phyloP scores from a whole-genome alignment of 305 asterid genomes.

The Fraxinus latifolia region DNA sequence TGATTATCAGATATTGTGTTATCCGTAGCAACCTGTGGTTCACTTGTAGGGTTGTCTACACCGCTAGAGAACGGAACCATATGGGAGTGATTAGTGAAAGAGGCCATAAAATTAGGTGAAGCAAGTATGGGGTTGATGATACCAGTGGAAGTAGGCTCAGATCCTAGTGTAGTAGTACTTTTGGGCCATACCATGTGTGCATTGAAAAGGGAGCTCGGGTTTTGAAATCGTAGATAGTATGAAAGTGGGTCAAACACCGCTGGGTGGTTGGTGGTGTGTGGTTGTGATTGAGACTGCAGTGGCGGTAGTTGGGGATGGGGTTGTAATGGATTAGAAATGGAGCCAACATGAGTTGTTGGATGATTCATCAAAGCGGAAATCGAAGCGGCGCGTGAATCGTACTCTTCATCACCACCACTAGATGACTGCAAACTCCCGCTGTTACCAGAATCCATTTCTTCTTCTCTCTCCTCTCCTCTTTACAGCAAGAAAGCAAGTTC shows the following conservation, averaged over 20 bases:
- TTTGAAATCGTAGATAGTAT: not conserved
- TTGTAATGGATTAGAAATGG: constrained; percentile 16
- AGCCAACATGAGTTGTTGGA: constrained; percentile 17
- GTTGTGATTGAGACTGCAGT: not conserved
- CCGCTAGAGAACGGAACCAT: not conserved
- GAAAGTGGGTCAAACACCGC: not conserved
- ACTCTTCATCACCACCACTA: constrained; percentile 66
- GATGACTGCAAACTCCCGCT: constrained; percentile 75
- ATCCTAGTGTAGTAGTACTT: constrained; percentile 22
- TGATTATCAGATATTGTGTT: not conserved
- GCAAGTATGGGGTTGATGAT: constrained; percentile 18
- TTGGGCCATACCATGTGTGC: constrained; percentile 37
- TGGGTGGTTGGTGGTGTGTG: not conserved
- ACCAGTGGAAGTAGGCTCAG: constrained; percentile 29
- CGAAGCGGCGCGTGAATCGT: constrained; percentile 59
- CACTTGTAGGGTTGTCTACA: not conserved
- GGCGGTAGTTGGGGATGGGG: constrained; percentile 19
- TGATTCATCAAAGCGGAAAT: constrained; percentile 29
- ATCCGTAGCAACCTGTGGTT: not conserved
- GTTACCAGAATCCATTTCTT: constrained; percentile 57
- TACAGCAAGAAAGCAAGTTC: constrained; percentile 19
- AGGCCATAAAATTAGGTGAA: constrained; percentile 10
- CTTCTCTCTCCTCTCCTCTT: not conserved
- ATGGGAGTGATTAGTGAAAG: not conserved
- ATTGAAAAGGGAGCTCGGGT: constrained; percentile 24